phyloP scores from a whole-genome alignment of 805 yeast species.

The Myxozyma kluyveri region DNA sequence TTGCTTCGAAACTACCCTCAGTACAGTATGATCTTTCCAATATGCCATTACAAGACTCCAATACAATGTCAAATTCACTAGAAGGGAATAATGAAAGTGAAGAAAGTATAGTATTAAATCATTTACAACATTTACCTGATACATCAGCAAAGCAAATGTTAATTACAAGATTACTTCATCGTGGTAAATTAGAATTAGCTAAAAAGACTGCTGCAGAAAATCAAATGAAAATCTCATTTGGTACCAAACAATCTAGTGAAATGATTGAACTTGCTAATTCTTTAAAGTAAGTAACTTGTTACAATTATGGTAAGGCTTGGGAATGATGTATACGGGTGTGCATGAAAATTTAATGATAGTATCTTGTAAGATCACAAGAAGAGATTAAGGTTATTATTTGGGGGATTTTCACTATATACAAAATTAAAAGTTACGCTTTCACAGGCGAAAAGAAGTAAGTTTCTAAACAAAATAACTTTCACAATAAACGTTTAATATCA shows the following conservation, averaged over 20 bases:
- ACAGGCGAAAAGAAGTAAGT: neutral
- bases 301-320: constrained; percentile 8
- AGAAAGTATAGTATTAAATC: constrained; percentile 5
- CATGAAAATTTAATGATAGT: too few relatives aligned
- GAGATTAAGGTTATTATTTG: neutral
- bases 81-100: constrained; percentile 2
- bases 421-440: neutral
- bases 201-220: constrained; percentile 2
- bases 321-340: too few relatives aligned
- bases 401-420: constrained; percentile 6
- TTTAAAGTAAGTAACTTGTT: constrained; percentile 6
- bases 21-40: constrained; percentile 10
- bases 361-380: neutral
- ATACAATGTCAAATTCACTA: too few relatives aligned
- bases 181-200: constrained; percentile 10
- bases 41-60: constrained; percentile 4
- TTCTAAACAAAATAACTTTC: neutral
- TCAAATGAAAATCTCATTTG: constrained; percentile 14
- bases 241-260: constrained; percentile 10
- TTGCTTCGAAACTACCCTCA: neutral
- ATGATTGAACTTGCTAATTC: constrained; percentile 16
- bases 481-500: neutral
- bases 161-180: constrained; percentile 17
- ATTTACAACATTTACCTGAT: constrained; percentile 8
- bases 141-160: constrained; percentile 13